Conservation (phyloP, 148 eudicot species). For the Camellia japonica region DNA sequence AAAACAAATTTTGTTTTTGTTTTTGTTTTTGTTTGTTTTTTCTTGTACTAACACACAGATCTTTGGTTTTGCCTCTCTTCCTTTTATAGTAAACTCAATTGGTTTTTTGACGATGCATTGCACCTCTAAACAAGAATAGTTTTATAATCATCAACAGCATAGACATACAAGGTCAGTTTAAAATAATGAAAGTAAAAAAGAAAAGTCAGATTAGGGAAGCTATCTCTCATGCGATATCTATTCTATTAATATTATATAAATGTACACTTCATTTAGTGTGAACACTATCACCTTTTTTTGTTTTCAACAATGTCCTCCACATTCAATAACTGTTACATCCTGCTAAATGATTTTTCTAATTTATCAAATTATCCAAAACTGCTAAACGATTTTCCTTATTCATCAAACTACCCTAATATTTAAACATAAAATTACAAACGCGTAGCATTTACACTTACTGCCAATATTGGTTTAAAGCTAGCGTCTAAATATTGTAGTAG, state of each 20-base stretch:
- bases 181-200: constrained; percentile 17
- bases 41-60: neutral
- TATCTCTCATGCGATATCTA: constrained; percentile 26
- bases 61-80: constrained; percentile 24
- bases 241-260: too few relatives aligned
- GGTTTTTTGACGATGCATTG: constrained; percentile 33
- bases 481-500: constrained; percentile 19
- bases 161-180: constrained; percentile 30
- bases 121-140: constrained; percentile 22
- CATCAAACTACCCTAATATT: too few relatives aligned
- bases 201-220: constrained; percentile 64
- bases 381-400: too few relatives aligned
- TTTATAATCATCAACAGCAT: constrained; percentile 29
- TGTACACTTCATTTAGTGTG: too few relatives aligned
- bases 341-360: too few relatives aligned
- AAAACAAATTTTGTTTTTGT: neutral
- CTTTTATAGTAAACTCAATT: constrained; percentile 35
- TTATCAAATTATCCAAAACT: too few relatives aligned
- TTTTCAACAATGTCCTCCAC: too few relatives aligned
- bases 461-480: constrained; percentile 17
- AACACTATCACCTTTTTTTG: too few relatives aligned
- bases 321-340: too few relatives aligned
- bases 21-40: too few relatives aligned
- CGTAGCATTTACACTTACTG: too few relatives aligned
- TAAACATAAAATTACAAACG: too few relatives aligned